These are phyloP conservation scores for Penicillium bovifimosum DNA, from an alignment of 495 filamentous ascomycete species.

Conservation along the genomic window DNA sequence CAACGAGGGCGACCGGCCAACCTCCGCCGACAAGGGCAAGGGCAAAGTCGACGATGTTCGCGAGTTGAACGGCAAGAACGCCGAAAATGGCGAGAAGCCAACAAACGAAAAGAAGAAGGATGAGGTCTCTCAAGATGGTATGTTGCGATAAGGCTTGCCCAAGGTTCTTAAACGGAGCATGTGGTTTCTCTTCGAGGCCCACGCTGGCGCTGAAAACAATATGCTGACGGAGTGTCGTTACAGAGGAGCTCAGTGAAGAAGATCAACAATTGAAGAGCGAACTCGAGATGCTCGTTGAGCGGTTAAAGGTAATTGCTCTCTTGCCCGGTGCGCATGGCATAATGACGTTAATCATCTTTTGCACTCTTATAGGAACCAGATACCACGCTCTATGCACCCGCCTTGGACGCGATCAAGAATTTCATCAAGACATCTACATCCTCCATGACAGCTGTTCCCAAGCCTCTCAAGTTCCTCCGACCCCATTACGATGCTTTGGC, in stretches of 20 bases:
- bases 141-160: conserved; percentile 11
- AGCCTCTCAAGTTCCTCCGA: conserved; percentile 95
- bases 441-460: conserved; percentile 98
- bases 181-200: background rate
- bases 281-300: conserved; percentile 96
- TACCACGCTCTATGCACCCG: conserved; percentile 79
- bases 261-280: conserved; percentile 97
- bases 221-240: conserved; percentile 11
- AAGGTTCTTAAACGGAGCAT: conserved; percentile 8
- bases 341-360: conserved; percentile 27
- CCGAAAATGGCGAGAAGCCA: conserved; percentile 63
- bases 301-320: conserved; percentile 64
- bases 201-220: background rate
- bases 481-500: conserved; percentile 88
- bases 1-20: conserved; percentile 82
- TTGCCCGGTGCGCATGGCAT: background rate
- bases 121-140: conserved; percentile 57
- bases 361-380: conserved; percentile 65
- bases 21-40: conserved; percentile 89
- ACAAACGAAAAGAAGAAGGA: conserved; percentile 70
- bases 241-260: conserved; percentile 93
- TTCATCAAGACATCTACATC: conserved; percentile 98
- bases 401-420: conserved; percentile 90
- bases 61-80: conserved; percentile 55
- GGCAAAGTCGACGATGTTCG: conserved; percentile 70